Base-by-base conservation (phyloP, 2,329 filamentous ascomycete species). In the Colletotrichum tabaci region DNA sequence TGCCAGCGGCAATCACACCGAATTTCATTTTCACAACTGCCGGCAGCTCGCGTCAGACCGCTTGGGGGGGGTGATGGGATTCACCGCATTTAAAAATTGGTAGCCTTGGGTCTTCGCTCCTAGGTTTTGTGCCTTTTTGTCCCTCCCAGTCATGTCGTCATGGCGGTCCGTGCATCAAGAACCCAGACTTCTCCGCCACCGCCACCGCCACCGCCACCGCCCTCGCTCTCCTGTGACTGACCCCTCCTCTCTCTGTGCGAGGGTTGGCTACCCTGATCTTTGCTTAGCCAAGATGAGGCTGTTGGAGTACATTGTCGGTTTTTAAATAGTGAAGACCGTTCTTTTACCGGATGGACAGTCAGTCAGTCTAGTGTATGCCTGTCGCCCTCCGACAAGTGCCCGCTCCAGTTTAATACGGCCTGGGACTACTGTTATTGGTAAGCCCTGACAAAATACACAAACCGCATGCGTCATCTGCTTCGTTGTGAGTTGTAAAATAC, bases 81-180 rank as follows among this genome's bases (percentile, higher is more conserved):
- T 30, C 26, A 30, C 5, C 26, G 5, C 26, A 30, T 30, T 30
- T 30, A 30, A 30, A 30, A 30, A 6, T 26, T 26, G 26, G 26
- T 30, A 30, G 4, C 26, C 5, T 30, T 30, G 5, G 26, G 26
- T 30, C 26, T 30, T 1, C 4, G 6, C 26, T 26, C 26, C 5
- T 30, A 30, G 26, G 26, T 30, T 30, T 30, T 6, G 26, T 30
- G 4, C 26, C 5, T 30, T 30, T 26, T 30, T 30, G 26, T 26
- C 52, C 52, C 18, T 46, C n/a, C 35, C 16, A 21, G 7, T 30
- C 35, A 63, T 57, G 49, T 26, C 66, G 58, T 67, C 66, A 63
- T 67, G 21, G 4, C 47, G 49, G 50, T 8, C 21, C 66, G 38
- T 66, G 63, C 63, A 16, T n/a, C 47, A 40, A 40, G 53, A 26